A percentile compares a stretch with the other conserved stretches of the same genome.
Conservation (phyloP, 2,329 filamentous ascomycete species). For the Verticillium zaregamsianum region DNA sequence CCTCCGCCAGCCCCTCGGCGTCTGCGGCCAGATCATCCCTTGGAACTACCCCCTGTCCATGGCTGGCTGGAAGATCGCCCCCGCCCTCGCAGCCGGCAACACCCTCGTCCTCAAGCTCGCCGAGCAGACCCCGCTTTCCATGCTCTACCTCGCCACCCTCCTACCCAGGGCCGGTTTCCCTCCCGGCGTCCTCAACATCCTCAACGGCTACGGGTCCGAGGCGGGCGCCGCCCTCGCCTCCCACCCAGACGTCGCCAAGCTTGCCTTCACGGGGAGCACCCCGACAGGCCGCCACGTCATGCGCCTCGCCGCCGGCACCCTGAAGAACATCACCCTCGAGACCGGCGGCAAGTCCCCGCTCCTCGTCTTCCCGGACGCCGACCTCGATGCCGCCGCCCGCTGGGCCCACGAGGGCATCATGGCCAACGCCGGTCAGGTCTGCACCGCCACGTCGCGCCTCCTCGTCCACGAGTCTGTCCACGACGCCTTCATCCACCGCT, state of each 20-base stretch:
- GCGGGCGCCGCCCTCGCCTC: constrained; percentile 61
- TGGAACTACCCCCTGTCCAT: constrained; percentile 80
- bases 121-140: constrained; percentile 57
- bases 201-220: constrained; percentile 62
- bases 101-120: constrained; percentile 56
- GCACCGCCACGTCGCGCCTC: constrained; percentile 55
- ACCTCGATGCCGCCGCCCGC: constrained; percentile 61
- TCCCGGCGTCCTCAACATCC: constrained; percentile 66
- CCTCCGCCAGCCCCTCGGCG: constrained; percentile 70
- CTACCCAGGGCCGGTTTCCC: constrained; percentile 69
- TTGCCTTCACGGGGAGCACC: constrained; percentile 70
- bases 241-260: constrained; percentile 63
- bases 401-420: constrained; percentile 37
- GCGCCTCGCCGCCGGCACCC: constrained; percentile 58
- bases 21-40: constrained; percentile 72
- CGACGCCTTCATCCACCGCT: constrained; percentile 58
- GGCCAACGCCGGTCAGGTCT: constrained; percentile 56
- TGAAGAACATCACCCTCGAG: constrained; percentile 57
- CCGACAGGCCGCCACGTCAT: constrained; percentile 65
- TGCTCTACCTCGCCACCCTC: constrained; percentile 57
- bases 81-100: constrained; percentile 55
- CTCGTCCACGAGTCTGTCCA: constrained; percentile 53
- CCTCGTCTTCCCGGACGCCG: constrained; percentile 56
- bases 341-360: constrained; percentile 58
- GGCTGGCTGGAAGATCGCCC: constrained; percentile 65